Conservation (phyloP, 306 rosid species). For the Cicer yamashitae region DNA sequence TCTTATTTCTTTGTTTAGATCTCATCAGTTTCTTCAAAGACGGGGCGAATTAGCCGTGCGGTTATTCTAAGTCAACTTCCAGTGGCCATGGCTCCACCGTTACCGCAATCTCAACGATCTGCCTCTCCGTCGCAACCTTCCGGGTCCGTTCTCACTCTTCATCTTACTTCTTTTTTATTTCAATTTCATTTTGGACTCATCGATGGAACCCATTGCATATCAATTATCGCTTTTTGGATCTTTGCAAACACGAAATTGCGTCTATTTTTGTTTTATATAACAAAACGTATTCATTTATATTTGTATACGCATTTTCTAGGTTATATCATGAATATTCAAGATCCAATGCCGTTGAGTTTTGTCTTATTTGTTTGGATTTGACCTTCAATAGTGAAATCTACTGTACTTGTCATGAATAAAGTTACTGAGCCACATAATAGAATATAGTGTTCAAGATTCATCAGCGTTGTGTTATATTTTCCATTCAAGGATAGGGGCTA, state of each 20-base stretch:
- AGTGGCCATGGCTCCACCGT: slow-evolving; percentile 89
- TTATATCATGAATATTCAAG: slow-evolving; percentile 19
- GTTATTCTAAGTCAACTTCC: slow-evolving; percentile 38
- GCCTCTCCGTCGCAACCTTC: slow-evolving; percentile 97
- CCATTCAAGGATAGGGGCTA: slow-evolving; percentile 33
- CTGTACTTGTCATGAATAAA: too few relatives aligned
- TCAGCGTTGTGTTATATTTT: slow-evolving; percentile 15
- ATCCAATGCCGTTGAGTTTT: slow-evolving; percentile 43
- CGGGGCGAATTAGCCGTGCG: slow-evolving; percentile 38
- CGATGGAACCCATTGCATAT: slow-evolving; percentile 31
- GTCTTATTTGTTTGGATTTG: slow-evolving; percentile 27
- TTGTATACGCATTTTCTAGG: slow-evolving; percentile 11
- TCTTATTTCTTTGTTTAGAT: slow-evolving; percentile 39
- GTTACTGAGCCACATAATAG: neutral
- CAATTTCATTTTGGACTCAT: slow-evolving; percentile 36
- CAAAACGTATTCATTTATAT: neutral
- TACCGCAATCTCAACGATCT: slow-evolving; percentile 73
- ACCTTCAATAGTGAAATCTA: too few relatives aligned
- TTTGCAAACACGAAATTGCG: slow-evolving; percentile 33
- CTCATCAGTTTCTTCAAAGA: slow-evolving; percentile 42
- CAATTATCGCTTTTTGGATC: slow-evolving; percentile 32
- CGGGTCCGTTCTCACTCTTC: slow-evolving; percentile 63
- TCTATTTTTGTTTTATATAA: slow-evolving; percentile 9
- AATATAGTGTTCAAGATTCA: slow-evolving; percentile 7
- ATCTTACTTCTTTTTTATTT: neutral